Base-by-base conservation (phyloP, 2,329 filamentous ascomycete genomes). In the Apiospora arundinis region DNA sequence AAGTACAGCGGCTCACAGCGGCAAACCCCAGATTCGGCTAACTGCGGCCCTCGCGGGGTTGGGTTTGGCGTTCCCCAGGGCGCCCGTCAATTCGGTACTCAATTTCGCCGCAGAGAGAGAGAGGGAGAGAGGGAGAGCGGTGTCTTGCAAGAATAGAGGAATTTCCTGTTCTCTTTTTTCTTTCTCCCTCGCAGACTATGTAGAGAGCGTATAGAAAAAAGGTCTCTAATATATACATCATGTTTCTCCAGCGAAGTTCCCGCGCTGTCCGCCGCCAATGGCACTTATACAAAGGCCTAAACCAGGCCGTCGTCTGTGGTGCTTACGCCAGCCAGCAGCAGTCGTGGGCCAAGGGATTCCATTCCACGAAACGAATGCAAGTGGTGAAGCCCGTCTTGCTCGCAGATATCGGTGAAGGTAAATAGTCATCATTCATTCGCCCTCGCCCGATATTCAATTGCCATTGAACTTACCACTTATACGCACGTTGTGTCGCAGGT, bases 391-490 rank as follows among this genome's bases (percentile, higher is more conserved):
- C 94, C 0, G 95, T 96, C 72, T 78, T 95, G 52, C 83, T 97
- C 72, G 93, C 94, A 74, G 94, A 97, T 79, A 96, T 97, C 82
- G 94, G 94, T 68, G 94, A 97, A 87, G 93, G 93, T 80, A 11
- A 37, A 11, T 1, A 56, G 1, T 18, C 46, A 23, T 60, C 28
- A 21, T 37, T 11, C 11, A 1, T 60, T 8, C 18, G 32, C 6
- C 32, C 25, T 37, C 2, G 52, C n/a, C 32, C 32, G 12, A n/a
- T n/a, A 21, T 32, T 21, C 56, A n/a, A 63, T n/a, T 40, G 56
- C 18, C 5, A 11, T 40, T 23, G 32, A 9, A 14, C 18, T 3
- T 8, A 8, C 40, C n/a, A 46, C 65, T 67, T 32, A 67, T n/a
- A 37, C 40, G 16, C 12, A 6, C n/a, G 32, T 18, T 8, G 28